Conservation (phyloP, 495 filamentous ascomycete genomes). For the Lichenothelia convexa region DNA sequence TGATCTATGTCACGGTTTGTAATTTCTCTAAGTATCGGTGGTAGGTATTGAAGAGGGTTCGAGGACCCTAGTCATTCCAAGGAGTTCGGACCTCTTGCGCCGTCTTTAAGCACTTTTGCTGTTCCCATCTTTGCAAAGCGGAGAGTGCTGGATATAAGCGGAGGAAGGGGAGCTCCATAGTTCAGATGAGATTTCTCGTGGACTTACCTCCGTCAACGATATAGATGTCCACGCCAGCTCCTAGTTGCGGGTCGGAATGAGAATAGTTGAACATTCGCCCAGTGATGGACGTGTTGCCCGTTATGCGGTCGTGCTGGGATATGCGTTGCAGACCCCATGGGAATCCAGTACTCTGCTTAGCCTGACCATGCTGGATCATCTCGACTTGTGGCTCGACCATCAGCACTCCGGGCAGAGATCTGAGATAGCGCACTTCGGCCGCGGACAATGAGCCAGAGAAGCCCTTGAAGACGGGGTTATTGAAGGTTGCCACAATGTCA, state of each 20-base stretch:
- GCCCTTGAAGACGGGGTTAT: conserved; percentile 29
- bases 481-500: conserved; percentile 21
- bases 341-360: conserved; percentile 7
- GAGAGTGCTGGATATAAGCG: too few species aligned
- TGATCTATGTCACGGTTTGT: too few species aligned
- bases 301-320: conserved; percentile 17
- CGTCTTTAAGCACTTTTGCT: too few species aligned
- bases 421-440: conserved; percentile 20
- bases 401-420: conserved; percentile 21
- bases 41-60: too few species aligned
- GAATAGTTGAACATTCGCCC: conserved; percentile 27
- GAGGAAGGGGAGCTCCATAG: too few species aligned
- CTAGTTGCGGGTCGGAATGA: conserved; percentile 20
- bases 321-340: conserved; percentile 35
- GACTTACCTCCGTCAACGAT: conserved; percentile 31
- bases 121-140: too few species aligned
- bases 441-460: conserved; percentile 23
- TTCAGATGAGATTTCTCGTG: too few species aligned
- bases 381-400: conserved; percentile 19
- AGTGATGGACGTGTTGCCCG: conserved; percentile 8
- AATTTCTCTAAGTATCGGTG: too few species aligned
- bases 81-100: too few species aligned
- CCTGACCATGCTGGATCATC: conserved; percentile 5
- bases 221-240: conserved; percentile 32
- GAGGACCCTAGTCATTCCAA: too few species aligned